Percentiles rank a stretch among this genome's conserved stretches.
phyloP scores from a whole-genome alignment of 2,329 filamentous ascomycete species.

The Fusarium temperatum region DNA sequence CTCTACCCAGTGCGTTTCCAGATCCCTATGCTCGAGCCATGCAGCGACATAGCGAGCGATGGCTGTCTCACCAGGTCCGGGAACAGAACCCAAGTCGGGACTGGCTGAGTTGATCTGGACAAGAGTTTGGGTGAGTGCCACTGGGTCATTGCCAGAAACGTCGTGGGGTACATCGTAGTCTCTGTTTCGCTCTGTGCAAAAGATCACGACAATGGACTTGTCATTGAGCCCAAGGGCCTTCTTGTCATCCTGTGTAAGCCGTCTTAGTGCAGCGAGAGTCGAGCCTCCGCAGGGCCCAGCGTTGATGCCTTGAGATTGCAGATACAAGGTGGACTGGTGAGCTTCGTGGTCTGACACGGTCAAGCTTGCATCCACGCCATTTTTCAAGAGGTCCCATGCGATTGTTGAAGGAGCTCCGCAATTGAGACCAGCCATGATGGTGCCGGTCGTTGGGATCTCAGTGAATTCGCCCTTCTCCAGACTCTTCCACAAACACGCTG shows the following conservation, averaged over 20 bases:
- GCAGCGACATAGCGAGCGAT: conserved; percentile 58
- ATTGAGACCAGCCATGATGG: conserved; percentile 79
- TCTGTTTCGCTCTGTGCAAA: conserved; percentile 68
- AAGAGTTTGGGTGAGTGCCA: conserved; percentile 55
- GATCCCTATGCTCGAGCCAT: conserved; percentile 61
- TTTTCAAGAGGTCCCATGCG: conserved; percentile 69
- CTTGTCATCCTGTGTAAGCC: conserved; percentile 51
- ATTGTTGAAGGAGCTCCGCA: conserved; percentile 74
- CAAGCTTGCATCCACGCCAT: conserved; percentile 67
- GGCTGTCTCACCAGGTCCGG: conserved; percentile 56
- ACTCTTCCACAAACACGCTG: conserved; percentile 65
- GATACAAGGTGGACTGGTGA: conserved; percentile 65
- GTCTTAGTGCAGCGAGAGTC: conserved; percentile 63
- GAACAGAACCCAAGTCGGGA: conserved; percentile 51
- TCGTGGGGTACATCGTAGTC: conserved; percentile 58
- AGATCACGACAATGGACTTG: conserved; percentile 69
- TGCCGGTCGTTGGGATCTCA: conserved; percentile 64
- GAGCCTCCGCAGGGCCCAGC: conserved; percentile 73
- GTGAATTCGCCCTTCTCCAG: conserved; percentile 58
- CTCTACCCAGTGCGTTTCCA: conserved; percentile 61
- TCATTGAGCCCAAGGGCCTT: conserved; percentile 49
- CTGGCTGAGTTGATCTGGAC: conserved; percentile 61
- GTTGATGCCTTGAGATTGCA: conserved; percentile 57
- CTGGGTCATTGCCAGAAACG: conserved; percentile 53
- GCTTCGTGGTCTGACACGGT: conserved; percentile 70